Base-by-base conservation (phyloP, 331 rosid genomes). In the Phaseolus coccineus region DNA sequence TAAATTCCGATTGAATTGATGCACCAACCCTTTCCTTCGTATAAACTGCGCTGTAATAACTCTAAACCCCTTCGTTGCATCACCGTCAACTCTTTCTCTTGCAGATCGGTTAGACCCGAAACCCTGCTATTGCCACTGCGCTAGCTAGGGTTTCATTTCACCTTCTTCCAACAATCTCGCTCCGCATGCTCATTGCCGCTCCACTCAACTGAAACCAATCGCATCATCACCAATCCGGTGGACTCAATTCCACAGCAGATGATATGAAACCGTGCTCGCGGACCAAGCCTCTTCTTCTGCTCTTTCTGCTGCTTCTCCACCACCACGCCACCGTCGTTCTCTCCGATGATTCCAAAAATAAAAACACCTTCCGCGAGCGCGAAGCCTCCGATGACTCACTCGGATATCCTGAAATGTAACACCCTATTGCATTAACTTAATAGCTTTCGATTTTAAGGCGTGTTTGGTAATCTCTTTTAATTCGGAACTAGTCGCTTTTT, bases 321-420 rank as follows among this genome's bases (percentile, higher is more conserved):
- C 44, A 14, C 4, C 16, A 8, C 14, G 31, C 8, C 37, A 4
- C 22, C 40, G 68, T 71, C 76, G 84, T 81, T 67, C 81, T 84
- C 71, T 84, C 83, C 83, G 87, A 86, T 59, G 92, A 63, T 64
- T 40, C 94, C 67, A 81, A 83, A 81, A 87, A 80, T 82, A 89
- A 80, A 64, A 90, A 87, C 63, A 77, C 87, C 63, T 92, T 94
- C 69, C 91, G 97, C 50, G 92, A 88, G 24, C 98, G 96, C 3
- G 93, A 88, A 84, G 98, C 98, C 83, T 79, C 92, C 52, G 98
- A 94, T 8, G 97, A 94, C 71, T 66, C 87, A 75, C 84, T 84
- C 37, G 81, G 76, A 24, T 86, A 65, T 76, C 99, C 98, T 15
- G 87, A 90, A 83, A 88, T 93, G 99, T 96, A 82, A 37, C 53